Conservation (phyloP, 495 filamentous ascomycete genomes). For the Hypoxylon crocopeplum region DNA sequence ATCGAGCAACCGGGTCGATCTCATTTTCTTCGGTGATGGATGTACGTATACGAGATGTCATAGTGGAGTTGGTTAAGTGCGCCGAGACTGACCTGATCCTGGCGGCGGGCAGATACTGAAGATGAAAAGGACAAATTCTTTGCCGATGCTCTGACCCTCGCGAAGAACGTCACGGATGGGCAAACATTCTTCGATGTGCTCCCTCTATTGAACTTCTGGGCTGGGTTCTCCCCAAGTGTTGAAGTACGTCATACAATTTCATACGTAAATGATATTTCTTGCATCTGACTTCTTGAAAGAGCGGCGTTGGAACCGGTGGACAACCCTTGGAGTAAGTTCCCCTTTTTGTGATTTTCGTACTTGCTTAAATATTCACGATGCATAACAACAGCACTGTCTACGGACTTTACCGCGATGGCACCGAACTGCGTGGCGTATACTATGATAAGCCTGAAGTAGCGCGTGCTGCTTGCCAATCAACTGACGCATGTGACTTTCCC, state of each 20-base stretch:
- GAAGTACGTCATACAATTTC: slow-evolving; percentile 18
- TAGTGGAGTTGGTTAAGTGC: not conserved
- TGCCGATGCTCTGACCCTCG: slow-evolving; percentile 33
- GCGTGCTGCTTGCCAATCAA: slow-evolving; percentile 35
- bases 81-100: slow-evolving; percentile 7
- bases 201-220: slow-evolving; percentile 37
- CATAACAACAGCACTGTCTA: slow-evolving; percentile 31
- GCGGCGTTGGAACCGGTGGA: slow-evolving; percentile 32
- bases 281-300: slow-evolving; percentile 27
- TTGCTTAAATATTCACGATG: not conserved
- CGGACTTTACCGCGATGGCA: slow-evolving; percentile 36
- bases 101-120: slow-evolving; percentile 23
- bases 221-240: slow-evolving; percentile 33
- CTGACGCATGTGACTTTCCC: slow-evolving; percentile 36
- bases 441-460: slow-evolving; percentile 38
- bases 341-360: not conserved
- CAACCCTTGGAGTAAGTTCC: slow-evolving; percentile 28
- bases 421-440: slow-evolving; percentile 36
- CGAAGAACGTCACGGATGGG: slow-evolving; percentile 33
- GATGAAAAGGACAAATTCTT: slow-evolving; percentile 40
- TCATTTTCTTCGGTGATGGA: slow-evolving; percentile 39
- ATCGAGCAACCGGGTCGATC: slow-evolving; percentile 34
- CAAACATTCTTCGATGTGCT: slow-evolving; percentile 37
- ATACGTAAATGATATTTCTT: not conserved
- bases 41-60: slow-evolving; percentile 18